Evolutionary conservation across 192 early-diverging fungal genomes (phyloP).

Genomic region (Coemansia sp.): DNA sequence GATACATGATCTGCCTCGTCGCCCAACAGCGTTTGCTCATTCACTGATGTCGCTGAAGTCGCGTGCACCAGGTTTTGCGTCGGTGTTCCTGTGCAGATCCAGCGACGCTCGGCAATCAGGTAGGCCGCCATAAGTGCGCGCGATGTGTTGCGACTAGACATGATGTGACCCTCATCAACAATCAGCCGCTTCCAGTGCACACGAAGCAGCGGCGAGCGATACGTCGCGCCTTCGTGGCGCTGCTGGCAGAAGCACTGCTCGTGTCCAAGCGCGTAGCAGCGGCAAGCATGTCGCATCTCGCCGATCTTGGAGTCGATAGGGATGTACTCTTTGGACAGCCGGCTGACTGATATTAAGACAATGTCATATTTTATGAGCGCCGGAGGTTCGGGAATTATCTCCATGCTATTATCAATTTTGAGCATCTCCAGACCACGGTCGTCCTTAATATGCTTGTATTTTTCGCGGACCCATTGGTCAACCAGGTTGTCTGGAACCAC

Average conservation of each 20-base stretch:
- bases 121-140: conserved; percentile 57
- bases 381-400: conserved; percentile 53
- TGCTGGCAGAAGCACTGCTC: conserved; percentile 17
- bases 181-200: conserved; percentile 79
- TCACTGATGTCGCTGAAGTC: conserved; percentile 26
- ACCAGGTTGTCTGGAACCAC: conserved; percentile 76
- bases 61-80: conserved; percentile 63
- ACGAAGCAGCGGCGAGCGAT: conserved; percentile 66
- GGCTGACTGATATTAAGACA: conserved; percentile 66
- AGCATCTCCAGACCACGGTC: conserved; percentile 48
- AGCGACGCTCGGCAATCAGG: conserved; percentile 60
- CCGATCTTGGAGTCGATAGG: conserved; percentile 41
- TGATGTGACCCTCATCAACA: conserved; percentile 80
- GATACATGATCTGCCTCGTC: neutral
- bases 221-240: conserved; percentile 15
- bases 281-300: conserved; percentile 41
- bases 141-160: conserved; percentile 57
- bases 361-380: conserved; percentile 65
- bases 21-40: neutral
- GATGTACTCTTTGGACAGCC: conserved; percentile 64
- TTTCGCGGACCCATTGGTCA: conserved; percentile 76
- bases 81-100: conserved; percentile 77
- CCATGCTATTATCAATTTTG: conserved; percentile 53
- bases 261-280: conserved; percentile 30
- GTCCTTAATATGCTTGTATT: conserved; percentile 63